A percentile compares a stretch with the other conserved stretches of the same genome.
Conservation (phyloP, 75 land plant genomes). For the Pinus tabuliformis region DNA sequence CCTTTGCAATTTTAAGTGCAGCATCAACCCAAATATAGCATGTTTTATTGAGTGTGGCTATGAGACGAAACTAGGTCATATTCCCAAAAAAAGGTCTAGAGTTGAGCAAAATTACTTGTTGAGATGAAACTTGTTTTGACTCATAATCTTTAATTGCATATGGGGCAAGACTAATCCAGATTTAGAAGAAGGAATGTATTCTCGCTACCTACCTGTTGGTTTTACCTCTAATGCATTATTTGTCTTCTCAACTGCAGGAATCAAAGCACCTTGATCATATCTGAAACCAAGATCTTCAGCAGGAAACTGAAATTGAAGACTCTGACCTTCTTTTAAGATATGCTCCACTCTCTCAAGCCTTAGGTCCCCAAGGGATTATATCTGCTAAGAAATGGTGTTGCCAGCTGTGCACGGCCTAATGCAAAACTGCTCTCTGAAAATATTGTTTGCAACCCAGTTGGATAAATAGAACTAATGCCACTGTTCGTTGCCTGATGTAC, state of each 20-base stretch:
- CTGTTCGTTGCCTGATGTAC: conserved; percentile 67
- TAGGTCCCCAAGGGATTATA: conserved; percentile 68
- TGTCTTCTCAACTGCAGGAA: conserved; percentile 21
- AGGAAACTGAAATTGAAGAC: conserved; percentile 97
- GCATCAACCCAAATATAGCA: conserved; percentile 61
- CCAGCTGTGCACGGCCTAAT: conserved; percentile 80
- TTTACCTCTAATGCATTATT: conserved; percentile 11
- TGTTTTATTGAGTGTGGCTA: conserved; percentile 49
- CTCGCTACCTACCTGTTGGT: conserved; percentile 60
- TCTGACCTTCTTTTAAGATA: conserved; percentile 81
- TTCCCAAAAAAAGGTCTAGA: conserved; percentile 63
- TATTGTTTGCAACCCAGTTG: conserved; percentile 60
- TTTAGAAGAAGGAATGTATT: conserved; percentile 73
- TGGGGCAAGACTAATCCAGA: conserved; percentile 91
- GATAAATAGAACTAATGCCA: conserved; percentile 64
- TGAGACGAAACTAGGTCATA: conserved; percentile 57
- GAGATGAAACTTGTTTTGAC: conserved; percentile 8
- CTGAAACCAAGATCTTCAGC: conserved; percentile 99
- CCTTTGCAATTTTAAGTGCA: conserved; percentile 40
- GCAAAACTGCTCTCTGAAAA: conserved; percentile 75
- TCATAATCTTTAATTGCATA: conserved; percentile 49
- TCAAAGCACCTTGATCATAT: conserved; percentile 67
- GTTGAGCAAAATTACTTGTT: conserved; percentile 48
- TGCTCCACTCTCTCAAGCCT: conserved; percentile 56
- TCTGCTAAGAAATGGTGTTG: conserved; percentile 60